Evolutionary conservation across 306 rosid genomes (phyloP).

Genomic region (Carpinus viminea): DNA sequence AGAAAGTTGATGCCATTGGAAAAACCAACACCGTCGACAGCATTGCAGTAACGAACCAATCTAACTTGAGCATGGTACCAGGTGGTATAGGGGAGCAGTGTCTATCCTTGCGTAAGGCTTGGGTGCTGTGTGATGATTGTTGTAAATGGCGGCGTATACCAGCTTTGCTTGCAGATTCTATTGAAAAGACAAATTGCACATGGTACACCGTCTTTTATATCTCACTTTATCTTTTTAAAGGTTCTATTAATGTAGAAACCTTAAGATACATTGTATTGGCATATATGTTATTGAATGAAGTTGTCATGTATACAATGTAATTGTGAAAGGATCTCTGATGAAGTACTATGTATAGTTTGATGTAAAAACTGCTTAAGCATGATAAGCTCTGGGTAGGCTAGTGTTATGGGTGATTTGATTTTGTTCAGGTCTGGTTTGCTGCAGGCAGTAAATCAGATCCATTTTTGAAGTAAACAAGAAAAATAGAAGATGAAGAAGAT

Average conservation of each 20-base stretch:
- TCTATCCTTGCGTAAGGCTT: slow-evolving; percentile 64
- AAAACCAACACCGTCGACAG: slow-evolving; percentile 34
- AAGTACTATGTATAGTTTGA: neutral
- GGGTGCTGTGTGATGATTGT: slow-evolving; percentile 97
- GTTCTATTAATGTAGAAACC: slow-evolving; percentile 15
- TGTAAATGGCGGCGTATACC: slow-evolving; percentile 96
- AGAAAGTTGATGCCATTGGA: slow-evolving; percentile 37
- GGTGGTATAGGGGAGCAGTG: slow-evolving; percentile 56
- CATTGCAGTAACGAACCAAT: slow-evolving; percentile 33
- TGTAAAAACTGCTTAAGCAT: neutral
- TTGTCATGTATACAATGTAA: neutral
- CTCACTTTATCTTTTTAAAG: slow-evolving; percentile 14
- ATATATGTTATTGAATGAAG: slow-evolving; percentile 9
- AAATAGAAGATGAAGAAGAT: no score
- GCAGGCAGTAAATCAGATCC: neutral
- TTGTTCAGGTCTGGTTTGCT: neutral
- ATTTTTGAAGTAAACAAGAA: no score
- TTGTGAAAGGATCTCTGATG: neutral
- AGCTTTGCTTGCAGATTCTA: slow-evolving; percentile 76
- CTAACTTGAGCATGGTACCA: slow-evolving; percentile 37
- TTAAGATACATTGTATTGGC: slow-evolving; percentile 19
- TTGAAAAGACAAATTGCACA: slow-evolving; percentile 77
- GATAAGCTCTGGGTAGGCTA: neutral
- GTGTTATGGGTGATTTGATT: neutral
- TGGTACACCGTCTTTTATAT: slow-evolving; percentile 56